These are phyloP conservation scores for Pseudopithomyces chartarum DNA, from an alignment of 2,329 filamentous ascomycete genomes.

Conservation along the genomic window DNA sequence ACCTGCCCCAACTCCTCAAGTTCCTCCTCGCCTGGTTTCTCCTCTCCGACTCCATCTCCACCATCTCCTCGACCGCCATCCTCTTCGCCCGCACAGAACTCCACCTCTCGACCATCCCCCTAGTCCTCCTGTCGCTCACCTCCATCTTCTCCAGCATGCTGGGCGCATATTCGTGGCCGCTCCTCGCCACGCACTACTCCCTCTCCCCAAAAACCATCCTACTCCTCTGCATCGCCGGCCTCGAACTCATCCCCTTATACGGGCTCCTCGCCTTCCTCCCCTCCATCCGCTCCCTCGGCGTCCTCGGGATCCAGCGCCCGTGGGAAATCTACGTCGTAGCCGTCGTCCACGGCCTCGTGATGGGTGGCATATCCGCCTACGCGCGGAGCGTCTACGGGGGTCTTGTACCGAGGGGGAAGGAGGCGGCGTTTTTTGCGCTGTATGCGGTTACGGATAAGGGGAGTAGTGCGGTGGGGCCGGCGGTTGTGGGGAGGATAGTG, in stretches of 20 bases:
- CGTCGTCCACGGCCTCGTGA: constrained; percentile 83
- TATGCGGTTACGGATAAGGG: constrained; percentile 97
- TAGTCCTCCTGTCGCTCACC: constrained; percentile 89
- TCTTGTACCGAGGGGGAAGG: constrained; percentile 86
- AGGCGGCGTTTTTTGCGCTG: constrained; percentile 90
- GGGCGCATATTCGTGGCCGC: constrained; percentile 87
- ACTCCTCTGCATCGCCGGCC: constrained; percentile 79
- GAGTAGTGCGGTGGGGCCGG: constrained; percentile 86
- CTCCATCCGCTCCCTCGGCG: constrained; percentile 71
- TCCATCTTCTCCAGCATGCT: constrained; percentile 82
- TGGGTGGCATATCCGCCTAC: constrained; percentile 85
- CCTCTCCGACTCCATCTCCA: constrained; percentile 88
- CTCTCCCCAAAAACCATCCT: constrained; percentile 82
- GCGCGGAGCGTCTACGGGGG: constrained; percentile 89
- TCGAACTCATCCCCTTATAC: constrained; percentile 89
- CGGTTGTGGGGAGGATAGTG: constrained; percentile 87
- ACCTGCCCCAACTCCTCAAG: constrained; percentile 71
- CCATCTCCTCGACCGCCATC: constrained; percentile 90
- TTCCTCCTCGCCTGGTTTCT: constrained; percentile 90
- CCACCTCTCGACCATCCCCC: constrained; percentile 81
- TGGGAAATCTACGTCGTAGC: constrained; percentile 94
- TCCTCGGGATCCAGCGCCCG: constrained; percentile 79
- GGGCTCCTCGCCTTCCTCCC: constrained; percentile 84
- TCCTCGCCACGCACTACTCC: constrained; percentile 68
- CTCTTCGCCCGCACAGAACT: constrained; percentile 91